Percentiles rank a stretch among this genome's conserved stretches.
Conservation (phyloP, 2,329 filamentous ascomycete species). For the Aspergillus fructus region DNA sequence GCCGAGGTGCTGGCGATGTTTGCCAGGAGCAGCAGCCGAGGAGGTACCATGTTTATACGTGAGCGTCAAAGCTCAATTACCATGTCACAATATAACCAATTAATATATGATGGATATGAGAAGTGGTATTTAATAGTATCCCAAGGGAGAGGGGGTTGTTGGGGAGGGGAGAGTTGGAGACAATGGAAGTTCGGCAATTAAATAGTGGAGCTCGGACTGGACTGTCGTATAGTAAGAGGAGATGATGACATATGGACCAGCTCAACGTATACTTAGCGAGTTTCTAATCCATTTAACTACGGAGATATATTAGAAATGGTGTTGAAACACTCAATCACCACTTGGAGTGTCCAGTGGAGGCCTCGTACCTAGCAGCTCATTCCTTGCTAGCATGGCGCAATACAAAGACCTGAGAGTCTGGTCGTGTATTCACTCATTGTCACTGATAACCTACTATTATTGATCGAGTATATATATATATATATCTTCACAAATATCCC, state of each 20-base stretch:
- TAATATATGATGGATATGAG: not conserved
- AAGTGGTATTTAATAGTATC: too few relatives aligned
- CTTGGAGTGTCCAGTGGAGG: not conserved
- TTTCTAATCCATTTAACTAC: not conserved
- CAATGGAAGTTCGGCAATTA: not conserved
- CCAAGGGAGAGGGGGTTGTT: not conserved
- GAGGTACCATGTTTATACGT: not conserved
- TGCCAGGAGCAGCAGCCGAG: not conserved
- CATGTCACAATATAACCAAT: not conserved
- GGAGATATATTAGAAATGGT: not conserved
- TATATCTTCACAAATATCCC: not conserved
- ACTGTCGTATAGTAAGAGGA: not conserved
- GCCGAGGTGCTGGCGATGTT: not conserved
- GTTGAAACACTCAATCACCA: not conserved
- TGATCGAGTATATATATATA: not conserved
- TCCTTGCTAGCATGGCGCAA: not conserved
- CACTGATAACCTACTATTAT: too few relatives aligned
- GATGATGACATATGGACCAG: too few relatives aligned
- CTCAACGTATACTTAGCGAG: too few relatives aligned
- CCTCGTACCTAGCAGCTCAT: not conserved
- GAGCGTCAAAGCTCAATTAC: not conserved
- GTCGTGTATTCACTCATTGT: too few relatives aligned
- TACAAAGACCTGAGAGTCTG: not conserved
- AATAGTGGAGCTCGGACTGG: not conserved
- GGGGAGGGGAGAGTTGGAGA: not conserved